phyloP scores from a whole-genome alignment of 345 rosid genomes.

The Sonneratia caseolaris region DNA sequence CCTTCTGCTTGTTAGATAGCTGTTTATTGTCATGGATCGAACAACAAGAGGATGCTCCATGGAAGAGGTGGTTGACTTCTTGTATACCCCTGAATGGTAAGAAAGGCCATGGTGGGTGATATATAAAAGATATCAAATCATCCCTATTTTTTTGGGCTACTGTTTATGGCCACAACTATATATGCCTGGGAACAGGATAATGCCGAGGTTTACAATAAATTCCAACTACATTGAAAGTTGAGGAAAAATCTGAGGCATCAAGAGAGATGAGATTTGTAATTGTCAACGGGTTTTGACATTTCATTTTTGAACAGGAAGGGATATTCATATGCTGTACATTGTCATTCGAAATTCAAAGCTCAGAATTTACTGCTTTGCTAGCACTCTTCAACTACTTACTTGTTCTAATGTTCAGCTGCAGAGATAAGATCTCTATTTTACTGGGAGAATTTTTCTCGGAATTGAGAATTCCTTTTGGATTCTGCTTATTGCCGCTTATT shows the following conservation, averaged over 20 bases:
- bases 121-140: not conserved
- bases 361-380: not conserved
- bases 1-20: constrained; percentile 84
- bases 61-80: constrained; percentile 77
- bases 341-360: not conserved
- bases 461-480: not conserved
- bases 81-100: constrained; percentile 41
- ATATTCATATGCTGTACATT: not conserved
- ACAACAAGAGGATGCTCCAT: constrained; percentile 92
- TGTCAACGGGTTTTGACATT: not conserved
- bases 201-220: not conserved
- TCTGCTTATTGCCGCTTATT: not conserved
- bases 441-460: not conserved
- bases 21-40: constrained; percentile 82
- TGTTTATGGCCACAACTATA: not conserved
- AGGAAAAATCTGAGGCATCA: not conserved
- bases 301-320: not conserved
- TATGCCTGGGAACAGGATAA: not conserved
- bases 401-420: not conserved
- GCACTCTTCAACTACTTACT: not conserved
- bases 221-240: not conserved
- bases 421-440: not conserved
- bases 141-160: not conserved
- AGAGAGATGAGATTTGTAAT: not conserved
- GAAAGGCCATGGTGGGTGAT: constrained; percentile 34